phyloP scores from a whole-genome alignment of 1,284 basidiomycete species.

The Ustilago trichophora region DNA sequence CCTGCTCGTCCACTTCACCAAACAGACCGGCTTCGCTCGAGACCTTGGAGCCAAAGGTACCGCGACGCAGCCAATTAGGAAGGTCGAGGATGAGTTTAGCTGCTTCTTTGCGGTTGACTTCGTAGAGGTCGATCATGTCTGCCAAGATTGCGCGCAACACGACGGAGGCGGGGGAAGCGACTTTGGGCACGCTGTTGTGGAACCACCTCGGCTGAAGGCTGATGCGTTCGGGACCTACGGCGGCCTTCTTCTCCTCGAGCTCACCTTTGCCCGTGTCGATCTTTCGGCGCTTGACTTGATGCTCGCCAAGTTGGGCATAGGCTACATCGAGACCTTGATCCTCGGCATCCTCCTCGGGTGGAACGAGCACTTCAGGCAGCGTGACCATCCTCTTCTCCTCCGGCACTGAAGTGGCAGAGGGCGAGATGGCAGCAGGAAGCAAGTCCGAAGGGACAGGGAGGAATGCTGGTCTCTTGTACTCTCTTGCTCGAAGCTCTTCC shows the following conservation, averaged over 20 bases:
- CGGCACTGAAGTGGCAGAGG: constrained; percentile 27
- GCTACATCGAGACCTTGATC: constrained; percentile 53
- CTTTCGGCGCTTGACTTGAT: constrained; percentile 34
- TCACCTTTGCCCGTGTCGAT: constrained; percentile 56
- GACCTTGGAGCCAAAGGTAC: constrained; percentile 72
- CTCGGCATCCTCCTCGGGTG: constrained; percentile 57
- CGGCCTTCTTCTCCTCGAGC: constrained; percentile 52
- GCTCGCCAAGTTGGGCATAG: constrained; percentile 30
- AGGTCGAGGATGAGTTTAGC: constrained; percentile 86
- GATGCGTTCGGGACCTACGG: constrained; percentile 47
- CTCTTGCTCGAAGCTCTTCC: constrained; percentile 28
- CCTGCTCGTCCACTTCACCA: constrained; percentile 49
- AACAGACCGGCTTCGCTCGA: constrained; percentile 53
- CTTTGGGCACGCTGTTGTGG: constrained; percentile 73
- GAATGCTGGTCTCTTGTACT: constrained; percentile 50
- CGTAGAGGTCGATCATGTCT: constrained; percentile 90
- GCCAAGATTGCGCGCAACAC: constrained; percentile 78
- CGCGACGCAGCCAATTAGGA: constrained; percentile 82
- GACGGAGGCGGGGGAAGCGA: constrained; percentile 79
- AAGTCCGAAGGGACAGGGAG: constrained; percentile 56
- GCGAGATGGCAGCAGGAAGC: constrained; percentile 55
- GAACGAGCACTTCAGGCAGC: constrained; percentile 57
- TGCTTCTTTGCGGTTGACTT: constrained; percentile 94
- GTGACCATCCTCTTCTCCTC: constrained; percentile 26
- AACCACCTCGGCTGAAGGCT: constrained; percentile 58